These are phyloP conservation scores for Skeletonema marinoi DNA, from an alignment of 108 stramenopile species.

Conservation along the genomic window DNA sequence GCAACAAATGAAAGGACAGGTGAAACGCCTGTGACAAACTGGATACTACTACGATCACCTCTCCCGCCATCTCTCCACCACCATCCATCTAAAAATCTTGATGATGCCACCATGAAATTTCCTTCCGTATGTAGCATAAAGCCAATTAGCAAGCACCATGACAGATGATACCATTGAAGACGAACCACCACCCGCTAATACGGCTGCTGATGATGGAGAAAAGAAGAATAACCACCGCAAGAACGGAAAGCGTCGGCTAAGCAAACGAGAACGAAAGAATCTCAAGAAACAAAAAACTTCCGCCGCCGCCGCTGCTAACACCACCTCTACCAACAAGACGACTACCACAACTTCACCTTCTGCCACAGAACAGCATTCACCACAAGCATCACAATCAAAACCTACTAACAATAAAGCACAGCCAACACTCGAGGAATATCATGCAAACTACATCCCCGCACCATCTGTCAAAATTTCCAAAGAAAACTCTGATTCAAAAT, in stretches of 20 bases:
- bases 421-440: constrained; percentile 27
- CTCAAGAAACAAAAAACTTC: constrained; percentile 21
- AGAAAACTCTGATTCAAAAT: constrained; percentile 13
- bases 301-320: background rate
- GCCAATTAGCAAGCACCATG: background rate
- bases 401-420: background rate
- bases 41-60: too few species aligned
- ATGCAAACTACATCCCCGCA: constrained; percentile 11
- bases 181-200: background rate
- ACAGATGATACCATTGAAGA: background rate
- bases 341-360: background rate
- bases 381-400: background rate
- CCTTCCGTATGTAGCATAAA: background rate
- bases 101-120: background rate
- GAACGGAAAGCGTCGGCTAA: constrained; percentile 27
- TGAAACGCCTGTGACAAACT: too few species aligned
- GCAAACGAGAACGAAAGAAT: constrained; percentile 42
- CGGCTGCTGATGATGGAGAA: background rate
- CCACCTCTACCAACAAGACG: background rate
- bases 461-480: constrained; percentile 12
- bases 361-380: background rate
- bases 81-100: background rate
- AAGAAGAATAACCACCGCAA: background rate
- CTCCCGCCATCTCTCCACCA: background rate
- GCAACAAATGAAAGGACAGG: too few species aligned